phyloP scores from a whole-genome alignment of 202 grass and related monocot genomes.

The Bolboschoenoplectus hybrid region DNA sequence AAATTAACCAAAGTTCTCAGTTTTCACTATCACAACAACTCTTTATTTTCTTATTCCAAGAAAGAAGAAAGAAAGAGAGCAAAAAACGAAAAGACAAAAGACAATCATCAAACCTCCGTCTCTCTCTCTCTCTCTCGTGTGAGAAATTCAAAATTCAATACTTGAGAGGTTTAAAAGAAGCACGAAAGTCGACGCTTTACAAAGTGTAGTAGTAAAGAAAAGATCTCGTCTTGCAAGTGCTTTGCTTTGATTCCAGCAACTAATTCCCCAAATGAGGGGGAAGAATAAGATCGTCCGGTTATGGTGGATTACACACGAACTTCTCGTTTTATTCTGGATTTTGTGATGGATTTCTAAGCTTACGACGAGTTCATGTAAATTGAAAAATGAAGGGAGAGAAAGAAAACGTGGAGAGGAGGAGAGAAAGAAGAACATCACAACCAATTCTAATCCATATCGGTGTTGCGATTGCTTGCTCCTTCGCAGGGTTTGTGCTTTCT shows the following conservation, averaged over 20 bases:
- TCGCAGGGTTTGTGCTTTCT: constrained; percentile 35
- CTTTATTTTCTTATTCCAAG: neutral
- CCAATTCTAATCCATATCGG: constrained; percentile 23
- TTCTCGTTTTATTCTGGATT: neutral
- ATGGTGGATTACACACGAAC: neutral
- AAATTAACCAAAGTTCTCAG: neutral
- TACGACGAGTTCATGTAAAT: constrained; percentile 18
- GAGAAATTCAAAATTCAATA: neutral
- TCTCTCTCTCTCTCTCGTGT: neutral
- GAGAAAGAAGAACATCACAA: constrained; percentile 10
- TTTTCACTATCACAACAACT: neutral
- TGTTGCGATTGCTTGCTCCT: constrained; percentile 36
- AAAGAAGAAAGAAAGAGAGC: neutral
- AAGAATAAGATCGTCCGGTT: neutral
- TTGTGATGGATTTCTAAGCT: neutral
- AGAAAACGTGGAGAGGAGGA: neutral
- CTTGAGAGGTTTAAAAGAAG: neutral
- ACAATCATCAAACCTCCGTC: neutral
- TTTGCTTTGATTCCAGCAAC: neutral
- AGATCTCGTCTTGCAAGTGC: neutral
- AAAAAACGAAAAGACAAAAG: neutral
- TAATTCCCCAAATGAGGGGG: neutral
- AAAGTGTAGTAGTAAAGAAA: constrained; percentile 2
- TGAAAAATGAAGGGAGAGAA: constrained; percentile 24
- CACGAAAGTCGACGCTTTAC: neutral